Base-by-base conservation (phyloP, 1,284 basidiomycete genomes). In the Sutorius eximius region DNA sequence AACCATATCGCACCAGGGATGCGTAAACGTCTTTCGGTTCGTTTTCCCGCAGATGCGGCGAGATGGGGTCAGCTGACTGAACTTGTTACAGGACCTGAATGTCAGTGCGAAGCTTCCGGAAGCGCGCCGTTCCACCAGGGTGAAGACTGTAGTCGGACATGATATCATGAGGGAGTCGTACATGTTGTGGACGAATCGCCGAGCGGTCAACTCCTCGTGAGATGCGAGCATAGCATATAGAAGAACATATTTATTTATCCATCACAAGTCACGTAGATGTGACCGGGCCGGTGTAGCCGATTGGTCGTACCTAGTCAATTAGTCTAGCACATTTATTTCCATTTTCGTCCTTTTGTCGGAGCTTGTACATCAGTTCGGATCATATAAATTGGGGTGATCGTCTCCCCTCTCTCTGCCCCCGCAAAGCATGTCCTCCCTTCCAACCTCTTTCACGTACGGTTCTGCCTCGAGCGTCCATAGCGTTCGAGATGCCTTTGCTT, bases 1-100 rank as follows among this genome's bases (percentile, higher is more conserved):
- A 77, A 80, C 40, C 92, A 95, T 67, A 85, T 98, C 57, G 83
- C 85, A 33, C 86, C 83, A 20, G 94, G 95, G 10, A 86, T 96
- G 72, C 81, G 84, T 52, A 86, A 84, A 70, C 85, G 90, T 37
- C 74, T 79, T 54, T 77, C 85, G 61, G 89, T 92, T 68, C 65
- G 87, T 80, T 41, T 8, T 44, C 47, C 49, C 16, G 40, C 49
- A 2, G 27, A 34, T 20, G 24, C 24, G 47, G 29, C 10, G 32
- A 37, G 36, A 44, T n/a, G 43, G 18, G 24, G 27, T 33, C 49
- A 12, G 37, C 55, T 61, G 52, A 62, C 52, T 34, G 29, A 38
- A 18, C n/a, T 51, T 33, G 53, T 45, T 44, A 5, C 61, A 91
- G 89, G 89, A 91, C 65, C 65, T 89, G 58, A 83, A 78, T 57